Conservation (phyloP, 75 land plant species). For the Cunninghamia lanceolata region DNA sequence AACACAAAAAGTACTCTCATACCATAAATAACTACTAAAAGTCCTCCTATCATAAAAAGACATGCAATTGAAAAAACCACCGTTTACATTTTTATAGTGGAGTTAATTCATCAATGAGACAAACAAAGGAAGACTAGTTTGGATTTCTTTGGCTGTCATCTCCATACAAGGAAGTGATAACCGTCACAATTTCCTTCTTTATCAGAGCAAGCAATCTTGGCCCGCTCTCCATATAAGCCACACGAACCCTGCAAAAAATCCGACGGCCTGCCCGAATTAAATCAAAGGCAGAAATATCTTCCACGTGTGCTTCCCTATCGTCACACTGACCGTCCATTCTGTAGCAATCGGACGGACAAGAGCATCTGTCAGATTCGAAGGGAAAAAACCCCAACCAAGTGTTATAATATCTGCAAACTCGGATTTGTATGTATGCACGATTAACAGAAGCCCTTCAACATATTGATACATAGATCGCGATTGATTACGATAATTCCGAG, state of each 20-base stretch:
- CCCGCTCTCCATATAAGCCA: neutral
- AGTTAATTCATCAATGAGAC: no score
- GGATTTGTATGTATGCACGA: neutral
- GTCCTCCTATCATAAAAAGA: no score
- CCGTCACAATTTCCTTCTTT: no score
- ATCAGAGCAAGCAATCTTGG: neutral
- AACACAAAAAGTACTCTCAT: no score
- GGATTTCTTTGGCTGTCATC: no score
- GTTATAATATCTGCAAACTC: neutral
- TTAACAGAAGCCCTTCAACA: neutral
- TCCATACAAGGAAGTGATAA: no score
- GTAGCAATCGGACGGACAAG: neutral
- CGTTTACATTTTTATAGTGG: no score
- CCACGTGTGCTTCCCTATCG: slow-evolving; percentile 14
- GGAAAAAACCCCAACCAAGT: neutral
- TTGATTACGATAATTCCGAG: neutral
- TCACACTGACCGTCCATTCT: neutral
- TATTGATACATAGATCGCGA: neutral
- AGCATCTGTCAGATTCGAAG: neutral
- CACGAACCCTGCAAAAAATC: neutral
- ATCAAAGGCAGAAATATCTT: neutral
- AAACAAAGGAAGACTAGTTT: no score
- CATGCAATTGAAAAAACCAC: no score
- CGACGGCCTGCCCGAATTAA: neutral
- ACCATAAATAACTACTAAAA: no score